Evolutionary conservation across 1,139 yeast species (phyloP).

Genomic region (Fermentozyma sake): DNA sequence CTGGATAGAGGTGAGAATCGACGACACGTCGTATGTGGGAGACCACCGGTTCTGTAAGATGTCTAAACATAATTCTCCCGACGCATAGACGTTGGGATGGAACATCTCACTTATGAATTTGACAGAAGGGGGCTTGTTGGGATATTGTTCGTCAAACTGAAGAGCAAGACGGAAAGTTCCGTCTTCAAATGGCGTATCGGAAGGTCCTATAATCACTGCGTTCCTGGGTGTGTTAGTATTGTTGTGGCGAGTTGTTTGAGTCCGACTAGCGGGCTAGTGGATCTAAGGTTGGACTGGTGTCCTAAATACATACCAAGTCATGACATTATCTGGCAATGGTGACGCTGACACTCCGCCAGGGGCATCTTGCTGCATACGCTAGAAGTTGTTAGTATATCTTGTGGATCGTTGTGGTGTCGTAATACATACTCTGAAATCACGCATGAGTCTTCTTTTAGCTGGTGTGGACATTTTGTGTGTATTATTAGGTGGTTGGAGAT

Average conservation of each 20-base stretch:
- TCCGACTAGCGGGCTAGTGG: too few relatives aligned
- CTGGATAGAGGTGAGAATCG: slow-evolving; percentile 84
- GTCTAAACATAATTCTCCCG: slow-evolving; percentile 93
- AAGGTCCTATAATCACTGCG: slow-evolving; percentile 96
- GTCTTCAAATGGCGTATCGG: slow-evolving; percentile 96
- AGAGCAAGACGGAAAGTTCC: slow-evolving; percentile 87
- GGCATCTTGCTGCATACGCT: slow-evolving; percentile 97
- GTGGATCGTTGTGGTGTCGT: neutral
- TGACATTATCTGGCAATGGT: slow-evolving; percentile 93
- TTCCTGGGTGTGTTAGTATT: slow-evolving; percentile 44
- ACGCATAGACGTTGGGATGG: slow-evolving; percentile 95
- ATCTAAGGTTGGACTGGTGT: too few relatives aligned
- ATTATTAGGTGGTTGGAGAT: too few relatives aligned
- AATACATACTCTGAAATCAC: slow-evolving; percentile 82
- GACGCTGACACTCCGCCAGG: slow-evolving; percentile 98
- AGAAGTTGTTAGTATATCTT: slow-evolving; percentile 11
- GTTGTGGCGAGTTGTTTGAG: too few relatives aligned
- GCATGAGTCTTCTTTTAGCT: slow-evolving; percentile 96
- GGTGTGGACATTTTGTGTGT: slow-evolving; percentile 79
- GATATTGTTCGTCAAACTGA: slow-evolving; percentile 95
- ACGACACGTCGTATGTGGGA: slow-evolving; percentile 98
- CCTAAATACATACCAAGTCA: slow-evolving; percentile 60
- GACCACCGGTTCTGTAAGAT: slow-evolving; percentile 97
- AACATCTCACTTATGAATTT: slow-evolving; percentile 92
- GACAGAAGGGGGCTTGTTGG: slow-evolving; percentile 93